Conservation (phyloP, 2,329 filamentous ascomycete species). For the Penicillium freii region DNA sequence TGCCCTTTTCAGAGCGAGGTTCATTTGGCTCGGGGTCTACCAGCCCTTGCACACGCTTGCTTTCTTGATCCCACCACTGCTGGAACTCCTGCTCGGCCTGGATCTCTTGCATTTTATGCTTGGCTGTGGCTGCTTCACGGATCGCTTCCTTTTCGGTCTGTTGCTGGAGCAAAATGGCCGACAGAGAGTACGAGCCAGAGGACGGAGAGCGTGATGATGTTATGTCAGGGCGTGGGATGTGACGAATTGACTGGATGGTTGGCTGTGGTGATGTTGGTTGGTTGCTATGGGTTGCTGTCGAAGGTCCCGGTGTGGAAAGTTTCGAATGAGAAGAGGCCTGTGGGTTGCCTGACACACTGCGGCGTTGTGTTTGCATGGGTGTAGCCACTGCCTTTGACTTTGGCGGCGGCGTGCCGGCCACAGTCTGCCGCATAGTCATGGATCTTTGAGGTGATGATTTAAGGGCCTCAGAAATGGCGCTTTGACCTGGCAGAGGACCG, state of each 20-base stretch:
- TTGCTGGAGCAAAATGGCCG: constrained; percentile 86
- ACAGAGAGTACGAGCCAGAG: constrained; percentile 69
- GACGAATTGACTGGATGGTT: constrained; percentile 47
- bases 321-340: constrained; percentile 16
- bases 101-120: constrained; percentile 87
- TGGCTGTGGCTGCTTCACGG: constrained; percentile 74
- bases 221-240: constrained; percentile 46
- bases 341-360: constrained; percentile 27
- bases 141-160: constrained; percentile 78
- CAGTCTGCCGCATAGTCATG: constrained; percentile 62
- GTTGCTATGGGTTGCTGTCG: constrained; percentile 25
- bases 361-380: constrained; percentile 50
- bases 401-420: constrained; percentile 47
- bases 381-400: constrained; percentile 29
- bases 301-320: constrained; percentile 29
- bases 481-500: constrained; percentile 42
- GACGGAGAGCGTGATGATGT: constrained; percentile 51
- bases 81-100: constrained; percentile 97
- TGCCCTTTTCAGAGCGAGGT: constrained; percentile 14
- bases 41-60: constrained; percentile 37
- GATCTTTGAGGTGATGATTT: constrained; percentile 40
- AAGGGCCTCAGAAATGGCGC: constrained; percentile 13
- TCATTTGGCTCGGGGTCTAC: constrained; percentile 24
- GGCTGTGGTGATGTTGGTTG: constrained; percentile 29
- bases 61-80: constrained; percentile 53